Base-by-base conservation (phyloP, 2,329 filamentous ascomycete species). In the Pestalotiopsis sp. region DNA sequence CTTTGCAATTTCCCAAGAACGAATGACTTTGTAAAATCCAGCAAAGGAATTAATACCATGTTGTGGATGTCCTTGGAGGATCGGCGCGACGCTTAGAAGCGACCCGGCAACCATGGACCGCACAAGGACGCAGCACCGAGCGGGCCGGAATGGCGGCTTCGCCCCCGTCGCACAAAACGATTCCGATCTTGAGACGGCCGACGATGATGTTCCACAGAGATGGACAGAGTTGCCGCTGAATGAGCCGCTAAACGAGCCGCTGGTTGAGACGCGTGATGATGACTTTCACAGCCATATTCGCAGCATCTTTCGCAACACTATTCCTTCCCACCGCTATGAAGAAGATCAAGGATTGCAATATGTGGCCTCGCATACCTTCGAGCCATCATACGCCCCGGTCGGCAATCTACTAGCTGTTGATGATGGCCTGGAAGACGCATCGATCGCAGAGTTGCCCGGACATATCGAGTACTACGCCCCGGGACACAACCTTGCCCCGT, bases 141-240 rank as follows among this genome's bases (percentile, higher is more conserved):
- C 4, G 23, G 61, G 52, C 66, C 31, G 65, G 12, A 39, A 62
- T 57, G 66, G 38, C 41, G 62, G 57, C 41, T 70, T 70, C 45
- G 62, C 66, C 25, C 69, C 69, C 13, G 36, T 70, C 39, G 66
- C 63, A 23, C 69, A 70, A 58, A 58, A 20, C 31, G 68, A 69
- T 23, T 41, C 60, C 23, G 38, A 62, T 31, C 20, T 45, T 0
- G 20, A 45, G n/a, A 41, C 45, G 62, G 14, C 67, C 20, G 41
- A 31, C 52, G 65, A 68, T 3, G 66, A 66, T 39, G 66, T 45
- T 39, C n/a, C 65, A 31, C 59, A 61, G n/a, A 20, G 60, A 17
- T 31, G 31, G 38, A 2, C 9, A 7, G 66, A 66, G 23, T n/a
- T 52, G 17, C 45, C 45, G 45, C 17, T 52, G 6, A 52, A 41